These are phyloP conservation scores for Lasiodiplodia gonubiensis DNA, from an alignment of 2,329 filamentous ascomycete genomes.

Conservation along the genomic window DNA sequence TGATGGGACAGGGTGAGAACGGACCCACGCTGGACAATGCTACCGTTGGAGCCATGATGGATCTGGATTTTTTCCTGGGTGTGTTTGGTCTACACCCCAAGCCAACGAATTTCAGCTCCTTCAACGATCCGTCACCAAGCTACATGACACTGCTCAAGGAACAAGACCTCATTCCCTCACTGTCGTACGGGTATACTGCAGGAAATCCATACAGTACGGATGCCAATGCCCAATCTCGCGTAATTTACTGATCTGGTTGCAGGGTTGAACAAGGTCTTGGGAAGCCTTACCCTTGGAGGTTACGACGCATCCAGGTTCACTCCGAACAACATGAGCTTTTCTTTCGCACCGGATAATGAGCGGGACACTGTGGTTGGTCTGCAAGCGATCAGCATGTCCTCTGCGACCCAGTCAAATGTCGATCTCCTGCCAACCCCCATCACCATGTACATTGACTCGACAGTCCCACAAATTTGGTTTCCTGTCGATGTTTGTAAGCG, in stretches of 20 bases:
- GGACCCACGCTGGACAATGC: conserved; percentile 41
- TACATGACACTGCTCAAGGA: conserved; percentile 41
- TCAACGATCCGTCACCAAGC: conserved; percentile 40
- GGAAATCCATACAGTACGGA: conserved; percentile 40
- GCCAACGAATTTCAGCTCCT: conserved; percentile 48
- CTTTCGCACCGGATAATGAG: conserved; percentile 38
- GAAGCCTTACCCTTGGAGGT: conserved; percentile 47
- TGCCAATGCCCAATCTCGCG: not conserved
- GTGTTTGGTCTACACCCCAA: conserved; percentile 45
- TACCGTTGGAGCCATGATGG: conserved; percentile 45
- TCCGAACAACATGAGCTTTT: conserved; percentile 37
- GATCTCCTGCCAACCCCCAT: conserved; percentile 39
- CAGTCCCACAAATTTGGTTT: conserved; percentile 50
- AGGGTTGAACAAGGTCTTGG: conserved; percentile 36
- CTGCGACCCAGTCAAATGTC: conserved; percentile 30
- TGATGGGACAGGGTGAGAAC: conserved; percentile 38
- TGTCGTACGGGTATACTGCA: conserved; percentile 50
- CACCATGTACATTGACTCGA: conserved; percentile 45
- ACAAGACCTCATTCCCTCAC: conserved; percentile 41
- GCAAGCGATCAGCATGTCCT: conserved; percentile 36
- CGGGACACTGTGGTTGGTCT: conserved; percentile 39
- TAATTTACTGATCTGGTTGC: not conserved
- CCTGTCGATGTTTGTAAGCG: conserved; percentile 41
- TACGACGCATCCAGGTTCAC: conserved; percentile 44
- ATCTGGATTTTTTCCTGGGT: conserved; percentile 47